These are phyloP conservation scores for Cercis canadensis DNA, from an alignment of 306 rosid species.

Conservation along the genomic window DNA sequence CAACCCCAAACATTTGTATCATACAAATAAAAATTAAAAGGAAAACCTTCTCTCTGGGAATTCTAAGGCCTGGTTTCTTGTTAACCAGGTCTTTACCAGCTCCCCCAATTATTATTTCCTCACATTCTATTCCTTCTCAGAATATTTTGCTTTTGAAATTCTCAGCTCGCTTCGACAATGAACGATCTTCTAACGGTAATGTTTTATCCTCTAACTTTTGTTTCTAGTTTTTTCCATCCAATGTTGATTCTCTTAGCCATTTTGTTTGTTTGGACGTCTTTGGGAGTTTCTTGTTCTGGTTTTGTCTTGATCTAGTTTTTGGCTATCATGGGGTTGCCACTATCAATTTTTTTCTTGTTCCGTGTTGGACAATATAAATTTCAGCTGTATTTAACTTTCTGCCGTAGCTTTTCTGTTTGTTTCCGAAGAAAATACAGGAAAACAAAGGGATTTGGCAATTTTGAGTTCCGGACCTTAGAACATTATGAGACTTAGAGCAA, in stretches of 20 bases:
- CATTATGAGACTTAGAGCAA: slow-evolving; percentile 10
- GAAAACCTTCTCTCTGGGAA: slow-evolving; percentile 9
- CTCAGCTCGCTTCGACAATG: slow-evolving; percentile 59
- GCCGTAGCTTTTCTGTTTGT: slow-evolving; percentile 22
- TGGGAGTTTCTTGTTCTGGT: slow-evolving; percentile 30
- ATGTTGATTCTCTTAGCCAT: slow-evolving; percentile 4
- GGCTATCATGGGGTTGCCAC: neutral
- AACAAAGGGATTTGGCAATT: slow-evolving; percentile 26
- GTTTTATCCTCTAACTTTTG: neutral
- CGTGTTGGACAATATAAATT: slow-evolving; percentile 19
- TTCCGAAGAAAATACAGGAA: slow-evolving; percentile 26
- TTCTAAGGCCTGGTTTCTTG: slow-evolving; percentile 57
- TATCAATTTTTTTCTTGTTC: slow-evolving; percentile 16
- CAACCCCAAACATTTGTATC: no score
- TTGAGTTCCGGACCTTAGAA: neutral
- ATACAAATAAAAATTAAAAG: no score
- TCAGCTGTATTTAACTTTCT: slow-evolving; percentile 8
- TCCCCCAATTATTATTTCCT: neutral
- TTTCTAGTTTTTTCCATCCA: neutral
- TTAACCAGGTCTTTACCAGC: slow-evolving; percentile 57
- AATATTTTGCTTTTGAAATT: slow-evolving; percentile 10
- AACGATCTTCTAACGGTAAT: slow-evolving; percentile 89
- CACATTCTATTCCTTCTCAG: slow-evolving; percentile 4
- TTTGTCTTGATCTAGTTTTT: slow-evolving; percentile 45
- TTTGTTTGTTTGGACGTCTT: slow-evolving; percentile 31